A percentile compares a stretch with the other conserved stretches of the same genome.
phyloP scores from a whole-genome alignment of 2,329 filamentous ascomycete species.

The Colletotrichum sp. region DNA sequence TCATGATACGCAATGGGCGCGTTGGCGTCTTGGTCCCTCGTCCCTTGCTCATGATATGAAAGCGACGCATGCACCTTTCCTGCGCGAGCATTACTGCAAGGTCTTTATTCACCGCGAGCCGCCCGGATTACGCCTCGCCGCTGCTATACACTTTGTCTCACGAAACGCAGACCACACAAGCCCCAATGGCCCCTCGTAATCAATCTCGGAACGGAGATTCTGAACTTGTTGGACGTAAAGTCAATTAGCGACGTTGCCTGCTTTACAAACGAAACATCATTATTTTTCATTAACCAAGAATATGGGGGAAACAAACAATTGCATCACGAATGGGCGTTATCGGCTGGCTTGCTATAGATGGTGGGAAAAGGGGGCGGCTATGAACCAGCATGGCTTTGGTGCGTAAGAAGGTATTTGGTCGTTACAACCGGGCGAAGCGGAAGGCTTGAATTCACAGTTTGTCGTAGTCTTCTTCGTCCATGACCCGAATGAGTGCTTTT shows the following conservation, averaged over 20 bases:
- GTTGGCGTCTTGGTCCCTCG: neutral
- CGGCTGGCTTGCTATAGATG: constrained; percentile 17
- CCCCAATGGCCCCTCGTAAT: neutral
- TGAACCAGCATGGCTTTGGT: neutral
- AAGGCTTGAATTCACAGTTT: neutral
- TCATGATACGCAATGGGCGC: constrained; percentile 16
- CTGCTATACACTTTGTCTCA: neutral
- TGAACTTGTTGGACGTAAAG: neutral
- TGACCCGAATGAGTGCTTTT: neutral
- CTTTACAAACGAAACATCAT: constrained; percentile 6
- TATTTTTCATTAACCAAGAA: constrained; percentile 3
- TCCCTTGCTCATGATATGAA: neutral
- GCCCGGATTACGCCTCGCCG: neutral
- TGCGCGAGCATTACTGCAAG: neutral
- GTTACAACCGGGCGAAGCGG: constrained; percentile 4
- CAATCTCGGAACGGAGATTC: neutral
- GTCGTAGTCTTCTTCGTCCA: neutral
- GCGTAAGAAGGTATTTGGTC: constrained; percentile 1
- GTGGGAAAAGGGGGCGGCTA: constrained; percentile 1
- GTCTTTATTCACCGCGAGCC: neutral
- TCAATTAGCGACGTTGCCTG: neutral
- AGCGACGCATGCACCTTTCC: neutral
- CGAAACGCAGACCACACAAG: neutral
- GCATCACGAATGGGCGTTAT: constrained; percentile 21
- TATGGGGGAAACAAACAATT: constrained; percentile 1